phyloP scores from a whole-genome alignment of 139 green algal species.

The Tetradesmus obliquus region DNA sequence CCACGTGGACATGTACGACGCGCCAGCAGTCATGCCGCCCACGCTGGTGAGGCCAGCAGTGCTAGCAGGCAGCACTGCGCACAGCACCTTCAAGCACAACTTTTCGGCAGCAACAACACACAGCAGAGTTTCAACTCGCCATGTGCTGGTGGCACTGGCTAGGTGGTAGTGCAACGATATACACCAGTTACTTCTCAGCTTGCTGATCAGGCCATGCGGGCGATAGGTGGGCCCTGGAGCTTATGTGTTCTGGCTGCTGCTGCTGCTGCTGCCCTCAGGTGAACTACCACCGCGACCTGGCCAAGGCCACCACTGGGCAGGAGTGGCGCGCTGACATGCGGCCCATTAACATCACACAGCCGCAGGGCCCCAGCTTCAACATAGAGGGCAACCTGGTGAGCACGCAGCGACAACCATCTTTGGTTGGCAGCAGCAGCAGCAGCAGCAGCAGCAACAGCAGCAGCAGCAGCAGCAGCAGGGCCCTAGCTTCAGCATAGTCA shows the following conservation, averaged over 20 bases:
- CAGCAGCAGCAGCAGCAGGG: too few relatives aligned
- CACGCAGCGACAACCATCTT: too few relatives aligned
- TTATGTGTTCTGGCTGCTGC: neutral
- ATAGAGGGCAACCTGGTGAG: conserved; percentile 77
- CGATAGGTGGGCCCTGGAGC: too few relatives aligned
- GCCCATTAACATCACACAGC: conserved; percentile 82
- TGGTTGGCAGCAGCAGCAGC: neutral
- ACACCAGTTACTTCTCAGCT: too few relatives aligned
- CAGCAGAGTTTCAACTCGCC: too few relatives aligned
- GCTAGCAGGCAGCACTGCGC: too few relatives aligned
- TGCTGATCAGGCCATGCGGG: too few relatives aligned
- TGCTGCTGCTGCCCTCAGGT: conserved; percentile 11
- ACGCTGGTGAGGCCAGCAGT: conserved; percentile 19
- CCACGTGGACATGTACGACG: conserved; percentile 68
- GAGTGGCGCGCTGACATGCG: conserved; percentile 68
- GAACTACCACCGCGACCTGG: conserved; percentile 79
- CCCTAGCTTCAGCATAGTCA: too few relatives aligned
- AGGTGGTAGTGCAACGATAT: too few relatives aligned
- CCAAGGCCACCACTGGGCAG: conserved; percentile 35
- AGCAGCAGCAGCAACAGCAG: neutral
- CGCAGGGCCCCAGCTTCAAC: conserved; percentile 80
- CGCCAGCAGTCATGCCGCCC: conserved; percentile 46
- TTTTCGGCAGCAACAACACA: too few relatives aligned
- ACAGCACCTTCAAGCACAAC: too few relatives aligned
- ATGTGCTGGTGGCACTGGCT: too few relatives aligned